phyloP scores from a whole-genome alignment of 345 rosid species.

The Turritis glabra region DNA sequence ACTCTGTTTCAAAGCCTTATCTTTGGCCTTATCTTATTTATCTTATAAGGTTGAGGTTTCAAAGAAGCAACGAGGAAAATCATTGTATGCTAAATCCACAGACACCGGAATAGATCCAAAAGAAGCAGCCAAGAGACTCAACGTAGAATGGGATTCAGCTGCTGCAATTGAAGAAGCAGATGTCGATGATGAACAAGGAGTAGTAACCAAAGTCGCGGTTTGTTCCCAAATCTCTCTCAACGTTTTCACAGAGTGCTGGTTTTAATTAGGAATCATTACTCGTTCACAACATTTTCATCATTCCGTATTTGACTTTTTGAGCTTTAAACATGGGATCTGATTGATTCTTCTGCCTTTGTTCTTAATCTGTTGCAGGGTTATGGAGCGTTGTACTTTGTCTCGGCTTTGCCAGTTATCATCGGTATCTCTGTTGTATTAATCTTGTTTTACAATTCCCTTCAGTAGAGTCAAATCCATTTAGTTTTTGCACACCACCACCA shows the following conservation, averaged over 20 bases:
- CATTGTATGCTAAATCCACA: conserved; percentile 79
- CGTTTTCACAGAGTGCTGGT: background rate
- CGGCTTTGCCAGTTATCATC: conserved; percentile 89
- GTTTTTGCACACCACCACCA: conserved; percentile 1
- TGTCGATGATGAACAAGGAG: conserved; percentile 54
- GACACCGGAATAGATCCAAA: conserved; percentile 82
- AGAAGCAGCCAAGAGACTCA: conserved; percentile 87
- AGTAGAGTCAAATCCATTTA: conserved; percentile 44
- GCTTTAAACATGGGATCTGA: background rate
- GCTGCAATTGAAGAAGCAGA: conserved; percentile 78
- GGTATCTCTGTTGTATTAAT: conserved; percentile 85
- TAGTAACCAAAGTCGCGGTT: conserved; percentile 77
- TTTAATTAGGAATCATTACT: background rate
- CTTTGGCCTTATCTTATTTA: conserved; percentile 23
- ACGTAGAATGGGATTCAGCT: conserved; percentile 92
- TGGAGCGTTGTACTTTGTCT: conserved; percentile 87
- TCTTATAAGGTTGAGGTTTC: conserved; percentile 58
- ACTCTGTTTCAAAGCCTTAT: conserved; percentile 16
- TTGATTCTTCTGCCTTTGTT: conserved; percentile 9
- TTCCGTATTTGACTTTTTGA: background rate
- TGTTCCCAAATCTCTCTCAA: conserved; percentile 40
- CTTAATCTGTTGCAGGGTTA: conserved; percentile 66
- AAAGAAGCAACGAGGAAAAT: conserved; percentile 64
- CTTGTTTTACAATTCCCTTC: conserved; percentile 90
- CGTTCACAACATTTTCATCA: background rate